Evolutionary conservation across 2,329 filamentous ascomycete species (phyloP).

Genomic region (Penicillium palitans): DNA sequence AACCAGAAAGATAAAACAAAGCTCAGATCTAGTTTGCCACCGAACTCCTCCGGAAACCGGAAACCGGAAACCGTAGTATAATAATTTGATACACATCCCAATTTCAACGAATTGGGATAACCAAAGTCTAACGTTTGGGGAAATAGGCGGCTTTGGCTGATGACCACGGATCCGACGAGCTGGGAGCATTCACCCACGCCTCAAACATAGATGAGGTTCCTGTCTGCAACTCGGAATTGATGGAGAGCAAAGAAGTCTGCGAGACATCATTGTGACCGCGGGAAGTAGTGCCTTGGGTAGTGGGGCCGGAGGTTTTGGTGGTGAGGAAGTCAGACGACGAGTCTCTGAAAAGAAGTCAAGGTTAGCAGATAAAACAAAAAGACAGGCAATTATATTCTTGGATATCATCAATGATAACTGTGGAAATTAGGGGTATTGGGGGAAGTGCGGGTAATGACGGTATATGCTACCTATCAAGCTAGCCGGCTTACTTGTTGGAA

Average conservation of each 20-base stretch:
- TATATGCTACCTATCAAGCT: neutral
- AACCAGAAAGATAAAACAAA: neutral
- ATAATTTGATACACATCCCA: neutral
- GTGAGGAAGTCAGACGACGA: neutral
- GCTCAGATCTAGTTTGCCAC: neutral
- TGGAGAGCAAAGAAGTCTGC: neutral
- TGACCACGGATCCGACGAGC: conserved; percentile 1
- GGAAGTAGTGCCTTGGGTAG: neutral
- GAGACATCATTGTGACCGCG: neutral
- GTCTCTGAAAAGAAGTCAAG: neutral
- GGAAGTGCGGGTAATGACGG: neutral
- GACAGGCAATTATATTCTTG: neutral
- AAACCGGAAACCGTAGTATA: neutral
- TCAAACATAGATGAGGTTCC: neutral
- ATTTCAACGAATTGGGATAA: neutral
- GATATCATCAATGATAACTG: neutral
- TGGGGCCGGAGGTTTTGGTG: neutral
- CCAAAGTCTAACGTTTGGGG: neutral
- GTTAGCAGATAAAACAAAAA: neutral
- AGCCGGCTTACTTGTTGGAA: neutral
- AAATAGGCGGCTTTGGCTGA: neutral
- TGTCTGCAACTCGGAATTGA: neutral
- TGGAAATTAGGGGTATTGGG: neutral
- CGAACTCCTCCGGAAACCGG: neutral
- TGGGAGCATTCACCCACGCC: neutral